Conservation (phyloP, 225 moss, liverwort and hornwort species). For the Bryum argenteum region DNA sequence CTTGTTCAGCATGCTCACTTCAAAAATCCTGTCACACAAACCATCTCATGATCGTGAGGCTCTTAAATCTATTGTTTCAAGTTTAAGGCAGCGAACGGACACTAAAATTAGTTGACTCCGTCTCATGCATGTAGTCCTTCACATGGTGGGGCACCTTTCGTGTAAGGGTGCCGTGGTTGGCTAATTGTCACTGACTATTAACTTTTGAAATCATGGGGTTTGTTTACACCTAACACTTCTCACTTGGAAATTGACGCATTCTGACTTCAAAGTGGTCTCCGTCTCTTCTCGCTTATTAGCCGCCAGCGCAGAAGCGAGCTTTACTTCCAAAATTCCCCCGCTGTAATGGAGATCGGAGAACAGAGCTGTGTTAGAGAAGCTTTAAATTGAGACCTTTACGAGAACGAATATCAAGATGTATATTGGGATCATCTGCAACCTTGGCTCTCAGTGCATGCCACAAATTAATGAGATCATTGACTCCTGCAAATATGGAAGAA, state of each 20-base stretch:
- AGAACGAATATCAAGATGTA: neutral
- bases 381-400: neutral
- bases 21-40: neutral
- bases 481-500: no score
- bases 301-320: conserved; percentile 21
- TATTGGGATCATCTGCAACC: neutral
- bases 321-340: neutral
- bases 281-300: conserved; percentile 12
- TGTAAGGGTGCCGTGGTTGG: no score
- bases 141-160: no score
- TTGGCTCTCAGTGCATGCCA: neutral
- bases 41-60: neutral
- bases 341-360: neutral
- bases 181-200: no score
- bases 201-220: no score
- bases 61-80: neutral
- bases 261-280: neutral
- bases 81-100: no score
- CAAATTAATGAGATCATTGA: neutral
- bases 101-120: no score
- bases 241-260: no score
- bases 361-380: neutral
- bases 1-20: neutral
- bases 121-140: no score
- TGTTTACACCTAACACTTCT: no score